Evolutionary conservation across 495 filamentous ascomycete species (phyloP), one percentile per base, ranked within the genome.

Genomic region (Neurospora hispaniola): DNA sequence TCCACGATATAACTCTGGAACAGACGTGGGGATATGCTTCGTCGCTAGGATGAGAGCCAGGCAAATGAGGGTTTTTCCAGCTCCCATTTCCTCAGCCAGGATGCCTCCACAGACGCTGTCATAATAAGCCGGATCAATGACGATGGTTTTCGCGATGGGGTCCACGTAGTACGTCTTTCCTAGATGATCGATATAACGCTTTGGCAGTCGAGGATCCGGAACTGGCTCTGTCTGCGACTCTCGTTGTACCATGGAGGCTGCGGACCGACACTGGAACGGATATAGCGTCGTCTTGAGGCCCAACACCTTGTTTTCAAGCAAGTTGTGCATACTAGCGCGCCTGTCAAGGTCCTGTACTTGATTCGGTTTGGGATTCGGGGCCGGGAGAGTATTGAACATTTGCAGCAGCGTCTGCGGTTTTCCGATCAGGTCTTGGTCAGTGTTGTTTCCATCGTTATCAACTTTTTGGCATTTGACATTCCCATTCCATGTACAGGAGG

Each of bases 21-120:
- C 86, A 8, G 82, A 81, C 4, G 93, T 87, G 8, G 89, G 85
- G 72, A 95, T 87, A 42, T 90, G 86, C 74, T 87, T 89, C 0
- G 93, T 97, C 12, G 92, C 90, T n/a, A 96, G 83, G 46, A 97
- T 92, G 3, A 94, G 82, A 40, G 94, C 87, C 20, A 98, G 83
- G 72, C 92, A 93, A 11, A 98, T 96, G 39, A 97, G 80, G 0
- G 95, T 98, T 82, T 98, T 98, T 0, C 95, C 94, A 6, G 89
- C 86, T 12, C 88, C 88, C 84, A 85, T 96, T 73, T 90, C 86
- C 77, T 91, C 90, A 3, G 90, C 91, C 23, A 93, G 81, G 39
- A 94, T 92, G 0, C 94, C 95, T 70, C 95, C 95, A 73, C 85
- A 85, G 27, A 90, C 87, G 71, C 90, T 88, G 18, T 95, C 93